Conservation (phyloP, 2,329 filamentous ascomycete genomes). For the Aspergillus caelatus region DNA sequence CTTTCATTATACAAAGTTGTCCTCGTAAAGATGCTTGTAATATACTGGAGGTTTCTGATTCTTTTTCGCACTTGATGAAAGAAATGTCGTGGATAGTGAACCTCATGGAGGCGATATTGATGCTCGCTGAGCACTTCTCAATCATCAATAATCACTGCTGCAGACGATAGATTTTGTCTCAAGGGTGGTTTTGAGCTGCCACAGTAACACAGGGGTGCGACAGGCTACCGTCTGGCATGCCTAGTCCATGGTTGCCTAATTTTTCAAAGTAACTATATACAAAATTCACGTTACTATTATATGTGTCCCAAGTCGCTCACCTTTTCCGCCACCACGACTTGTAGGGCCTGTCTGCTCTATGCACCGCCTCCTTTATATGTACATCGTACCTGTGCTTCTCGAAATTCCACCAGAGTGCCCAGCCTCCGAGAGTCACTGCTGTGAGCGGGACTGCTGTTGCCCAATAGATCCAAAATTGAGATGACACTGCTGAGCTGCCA, state of each 20-base stretch:
- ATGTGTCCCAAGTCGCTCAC: not conserved
- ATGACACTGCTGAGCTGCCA: not conserved
- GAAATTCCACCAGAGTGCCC: constrained; percentile 13
- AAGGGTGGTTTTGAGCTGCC: no score
- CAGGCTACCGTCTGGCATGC: no score
- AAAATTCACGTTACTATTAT: not conserved
- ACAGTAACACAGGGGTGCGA: no score
- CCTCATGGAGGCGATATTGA: no score
- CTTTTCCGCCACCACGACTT: not conserved
- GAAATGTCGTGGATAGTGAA: no score
- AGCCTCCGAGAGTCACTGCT: constrained; percentile 1
- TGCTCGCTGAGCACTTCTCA: no score
- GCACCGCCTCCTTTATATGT: not conserved
- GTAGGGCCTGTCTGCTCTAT: not conserved
- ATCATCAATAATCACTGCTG: no score
- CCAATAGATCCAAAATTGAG: constrained; percentile 5
- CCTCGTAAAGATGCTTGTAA: no score
- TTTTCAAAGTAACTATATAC: not conserved
- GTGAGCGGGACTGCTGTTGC: constrained; percentile 8
- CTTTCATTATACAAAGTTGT: no score
- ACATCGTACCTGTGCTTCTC: constrained; percentile 10
- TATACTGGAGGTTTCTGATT: no score
- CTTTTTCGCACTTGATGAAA: no score
- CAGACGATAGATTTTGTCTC: no score
- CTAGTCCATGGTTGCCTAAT: not conserved